These are phyloP conservation scores for Lanmaoa pseudosensibilis DNA, from an alignment of 768 basidiomycete species.

Conservation along the genomic window DNA sequence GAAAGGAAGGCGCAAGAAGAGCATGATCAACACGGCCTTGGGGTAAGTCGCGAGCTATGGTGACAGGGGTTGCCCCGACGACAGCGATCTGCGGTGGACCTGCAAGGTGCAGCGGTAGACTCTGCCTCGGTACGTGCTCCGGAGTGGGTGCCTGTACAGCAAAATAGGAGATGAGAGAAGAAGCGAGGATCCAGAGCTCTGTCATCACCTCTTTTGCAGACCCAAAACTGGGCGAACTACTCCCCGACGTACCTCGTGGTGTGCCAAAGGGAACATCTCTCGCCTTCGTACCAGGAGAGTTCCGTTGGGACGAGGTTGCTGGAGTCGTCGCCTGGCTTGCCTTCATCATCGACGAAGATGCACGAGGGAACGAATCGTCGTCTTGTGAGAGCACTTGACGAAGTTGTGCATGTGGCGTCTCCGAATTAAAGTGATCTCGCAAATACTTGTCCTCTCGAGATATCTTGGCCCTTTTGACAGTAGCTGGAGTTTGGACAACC, in stretches of 20 bases:
- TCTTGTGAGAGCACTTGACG: conserved; percentile 36
- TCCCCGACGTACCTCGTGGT: conserved; percentile 22
- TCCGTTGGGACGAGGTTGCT: conserved; percentile 26
- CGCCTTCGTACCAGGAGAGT: conserved; percentile 16
- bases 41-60: conserved; percentile 23
- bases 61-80: conserved; percentile 30
- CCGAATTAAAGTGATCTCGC: conserved; percentile 17
- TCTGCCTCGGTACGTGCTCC: conserved; percentile 16
- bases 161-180: conserved; percentile 11
- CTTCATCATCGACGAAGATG: conserved; percentile 30
- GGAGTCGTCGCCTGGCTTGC: conserved; percentile 24
- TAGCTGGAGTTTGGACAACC: conserved; percentile 33
- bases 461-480: conserved; percentile 18
- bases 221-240: conserved; percentile 24
- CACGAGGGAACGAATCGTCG: conserved; percentile 22
- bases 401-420: conserved; percentile 28
- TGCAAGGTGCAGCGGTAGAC: conserved; percentile 9
- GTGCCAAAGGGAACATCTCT: conserved; percentile 21
- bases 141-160: conserved; percentile 19
- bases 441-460: conserved; percentile 33
- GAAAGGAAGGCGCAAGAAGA: conserved; percentile 29
- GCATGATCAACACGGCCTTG: conserved; percentile 21
- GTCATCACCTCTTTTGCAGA: conserved; percentile 28
- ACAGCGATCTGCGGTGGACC: conserved; percentile 33
- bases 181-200: not conserved